These are phyloP conservation scores for Echeveria elegans DNA, from an alignment of 164 flowering plant genomes.

Conservation along the genomic window DNA sequence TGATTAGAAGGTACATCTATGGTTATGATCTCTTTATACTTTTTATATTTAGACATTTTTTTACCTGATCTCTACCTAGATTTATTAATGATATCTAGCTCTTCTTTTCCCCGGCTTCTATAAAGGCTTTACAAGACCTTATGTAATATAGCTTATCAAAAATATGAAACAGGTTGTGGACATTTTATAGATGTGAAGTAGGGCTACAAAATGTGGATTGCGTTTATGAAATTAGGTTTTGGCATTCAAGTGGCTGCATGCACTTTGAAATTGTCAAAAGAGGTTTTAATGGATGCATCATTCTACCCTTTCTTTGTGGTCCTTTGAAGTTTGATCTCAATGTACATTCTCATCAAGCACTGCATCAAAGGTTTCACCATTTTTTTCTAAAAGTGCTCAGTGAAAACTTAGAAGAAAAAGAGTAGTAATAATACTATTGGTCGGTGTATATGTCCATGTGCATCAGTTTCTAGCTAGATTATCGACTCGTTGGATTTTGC, in stretches of 20 bases:
- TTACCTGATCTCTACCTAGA: no score
- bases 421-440: no score
- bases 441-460: no score
- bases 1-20: no score
- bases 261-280: constrained; percentile 2
- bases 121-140: background rate
- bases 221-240: constrained; percentile 3
- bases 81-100: no score
- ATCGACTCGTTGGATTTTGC: background rate
- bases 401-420: background rate
- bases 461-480: background rate
- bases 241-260: constrained; percentile 7
- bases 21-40: no score
- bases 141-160: background rate
- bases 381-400: background rate
- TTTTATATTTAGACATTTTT: no score
- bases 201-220: background rate
- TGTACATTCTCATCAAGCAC: background rate
- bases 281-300: background rate
- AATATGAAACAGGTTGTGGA: background rate
- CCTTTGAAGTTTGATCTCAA: background rate
- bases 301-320: background rate
- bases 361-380: background rate
- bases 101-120: background rate
- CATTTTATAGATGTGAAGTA: background rate